Base-by-base conservation (phyloP, 345 rosid species). In the Camelina laxa region DNA sequence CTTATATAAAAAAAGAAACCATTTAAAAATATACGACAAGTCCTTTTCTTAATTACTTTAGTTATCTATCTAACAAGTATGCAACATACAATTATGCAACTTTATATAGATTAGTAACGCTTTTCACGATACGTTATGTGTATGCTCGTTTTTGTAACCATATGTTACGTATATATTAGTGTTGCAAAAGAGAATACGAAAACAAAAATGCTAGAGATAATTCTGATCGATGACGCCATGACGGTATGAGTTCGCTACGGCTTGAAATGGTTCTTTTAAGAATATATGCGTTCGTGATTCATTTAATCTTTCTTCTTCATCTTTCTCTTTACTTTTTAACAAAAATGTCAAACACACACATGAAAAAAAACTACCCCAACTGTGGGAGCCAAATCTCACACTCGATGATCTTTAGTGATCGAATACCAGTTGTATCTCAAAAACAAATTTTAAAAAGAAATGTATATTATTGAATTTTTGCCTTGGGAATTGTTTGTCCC, bases 201-300 rank as follows among this genome's bases (percentile, higher is more conserved):
- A 20, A 50, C 7, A 20, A 48, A 7, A 27, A 33, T 65, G 58
- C 59, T 66, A 49, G 33, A 8, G 15, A 13, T 33, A 6, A 35
- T 67, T 22, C 48, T 35, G 48, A 36, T 20, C 31, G 20, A 19
- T 66, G 33, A 66, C 59, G 33, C 31, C 15, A 19, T 66, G 33
- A 66, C 59, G 33, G 59, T 19, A 27, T 50, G 19, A 66, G 70
- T 51, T 66, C 70, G 51, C 70, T 9, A 35, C 13, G 9, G 16
- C 31, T 49, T 41, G 11, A 38, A 35, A 17, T 59, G 15, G 44
- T 35, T 59, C 15, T 35, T 27, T 21, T 33, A 17, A 58, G 22
- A 31, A 57, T 30, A 54, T 24, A 54, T 54, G 38, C 38, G 38
- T 35, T 35, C 9, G 39, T 35, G 39, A 35, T 35, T 35, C 39